Base-by-base conservation (phyloP, 1,284 basidiomycete species). In the Ceratobasidium sp. region DNA sequence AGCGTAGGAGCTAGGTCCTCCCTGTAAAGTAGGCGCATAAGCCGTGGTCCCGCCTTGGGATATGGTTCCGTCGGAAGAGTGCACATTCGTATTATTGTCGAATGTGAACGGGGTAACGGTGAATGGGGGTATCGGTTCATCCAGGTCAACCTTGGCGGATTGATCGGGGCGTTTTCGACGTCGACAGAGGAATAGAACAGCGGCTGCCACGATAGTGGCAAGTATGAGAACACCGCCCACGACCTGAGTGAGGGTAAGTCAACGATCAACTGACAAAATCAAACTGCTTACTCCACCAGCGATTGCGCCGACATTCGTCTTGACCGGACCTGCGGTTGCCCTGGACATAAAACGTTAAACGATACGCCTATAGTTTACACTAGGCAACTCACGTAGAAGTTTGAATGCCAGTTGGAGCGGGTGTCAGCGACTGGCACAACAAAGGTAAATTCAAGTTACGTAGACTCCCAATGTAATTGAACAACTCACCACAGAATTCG, bases 211-310 rank as follows among this genome's bases (percentile, higher is more conserved):
- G n/a, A 73, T 48, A 8, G 41, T 33, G 3, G 41, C 70, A 20
- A 73, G 70, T 30, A 73, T 6, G 12, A 62, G 41, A 6, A 73
- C 70, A 48, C 70, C 70, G 7, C 70, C 70, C 30, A 62, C 70
- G 18, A 73, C 57, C 70, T 73, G 50, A 48, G 20, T 2, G 18
- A n/a, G 14, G n/a, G 38, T 73, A n/a, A 73, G 44, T 62, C 6
- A 23, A 30, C 20, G n/a, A 10, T 23, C 14, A 33, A 33, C 20
- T 18, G 23, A 23, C 8, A 48, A 20, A 14, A 18, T 18, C 30
- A 41, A 7, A 65, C 10, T 41, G 14, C 44, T 23, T 50, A 73
- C 70, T 5, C 70, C 70, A 73, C 70, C 70, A 30, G 57, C 70
- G 48, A 73, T 60, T 7, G 70, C 70, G 12, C 70, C 70, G 14